Conservation (phyloP, 306 rosid genomes). For the Cicer cuneatum region DNA sequence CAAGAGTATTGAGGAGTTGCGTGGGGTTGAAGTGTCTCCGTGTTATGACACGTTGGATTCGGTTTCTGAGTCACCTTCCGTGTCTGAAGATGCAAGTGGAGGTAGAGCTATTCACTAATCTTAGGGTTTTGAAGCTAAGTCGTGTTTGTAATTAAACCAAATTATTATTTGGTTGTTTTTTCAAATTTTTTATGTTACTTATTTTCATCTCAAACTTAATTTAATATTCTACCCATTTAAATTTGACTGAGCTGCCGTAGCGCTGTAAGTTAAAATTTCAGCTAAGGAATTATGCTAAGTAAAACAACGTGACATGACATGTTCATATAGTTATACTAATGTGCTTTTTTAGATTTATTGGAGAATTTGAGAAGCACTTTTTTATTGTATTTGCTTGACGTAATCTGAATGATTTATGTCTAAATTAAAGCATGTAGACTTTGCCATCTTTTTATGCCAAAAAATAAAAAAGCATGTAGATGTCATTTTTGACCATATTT, state of each 20-base stretch:
- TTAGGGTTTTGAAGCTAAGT: background rate
- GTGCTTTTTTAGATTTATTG: background rate
- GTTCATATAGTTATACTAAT: background rate
- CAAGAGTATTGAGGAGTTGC: constrained; percentile 80
- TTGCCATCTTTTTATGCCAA: too few relatives aligned
- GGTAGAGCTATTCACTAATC: constrained; percentile 20
- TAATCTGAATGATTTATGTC: background rate
- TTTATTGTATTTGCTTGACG: background rate
- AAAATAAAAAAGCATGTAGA: background rate
- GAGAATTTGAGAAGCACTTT: background rate
- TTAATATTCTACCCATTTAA: too few relatives aligned
- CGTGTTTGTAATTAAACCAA: background rate
- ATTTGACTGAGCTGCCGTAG: background rate
- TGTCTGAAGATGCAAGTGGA: constrained; percentile 61
- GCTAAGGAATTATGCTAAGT: background rate
- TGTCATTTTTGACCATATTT: constrained; percentile 12
- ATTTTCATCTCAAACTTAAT: background rate
- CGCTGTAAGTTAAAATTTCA: background rate
- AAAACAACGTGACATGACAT: background rate
- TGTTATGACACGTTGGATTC: constrained; percentile 60
- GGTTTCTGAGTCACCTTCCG: constrained; percentile 60
- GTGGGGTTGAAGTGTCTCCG: constrained; percentile 62
- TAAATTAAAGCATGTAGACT: background rate
- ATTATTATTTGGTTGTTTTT: background rate
- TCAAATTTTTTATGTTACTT: background rate